Evolutionary conservation across 495 filamentous ascomycete species (phyloP), one percentile per base, ranked within the genome.

Genomic region (Evansstolkia leycettana): DNA sequence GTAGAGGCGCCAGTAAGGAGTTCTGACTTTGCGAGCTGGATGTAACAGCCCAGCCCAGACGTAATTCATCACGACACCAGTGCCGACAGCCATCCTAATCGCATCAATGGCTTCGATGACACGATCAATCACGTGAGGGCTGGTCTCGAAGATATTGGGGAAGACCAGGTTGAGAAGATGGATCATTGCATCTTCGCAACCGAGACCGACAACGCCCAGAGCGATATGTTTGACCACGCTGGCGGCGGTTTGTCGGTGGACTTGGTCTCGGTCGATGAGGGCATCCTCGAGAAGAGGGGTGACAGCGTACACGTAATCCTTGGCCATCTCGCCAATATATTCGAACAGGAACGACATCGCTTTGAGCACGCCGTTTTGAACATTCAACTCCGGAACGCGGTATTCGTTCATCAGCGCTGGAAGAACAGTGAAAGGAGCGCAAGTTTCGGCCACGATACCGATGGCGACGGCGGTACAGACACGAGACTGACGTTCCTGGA

Each of bases 391-490:
- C 0, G 90, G 92, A 1, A 96, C 90, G 23, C 92, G 83, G 58
- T 99, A 99, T 60, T 99, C 92, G 65, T 99, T 99, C 92, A 99
- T 99, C 41, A 99, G 65, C 1, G 89, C 92, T 1, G 92, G 92
- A n/a, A 99, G 82, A 3, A 96, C 90, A 1, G 92, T 96, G 62
- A 96, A 99, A 4, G 92, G 92, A 5, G 87, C 88, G 58, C 92
- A 99, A n/a, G 92, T 95, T 62, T 99, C 92, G 27, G 92, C 92
- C n/a, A 99, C 92, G 47, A 99, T 99, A 61, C 87, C 92, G 41
- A 99, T 99, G 41, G 92, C 92, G 25, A 99, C 92, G 36, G 92
- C 92, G 1, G 92, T 96, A 63, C 92, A 96, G 45, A 99, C 92
- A 58, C 92, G 85, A 2, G 84, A 92, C 57, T 99, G 92, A 56